Evolutionary conservation across 305 asterid species (phyloP), one percentile per base, ranked within the genome.

Genomic region (Plantago coronopus): DNA sequence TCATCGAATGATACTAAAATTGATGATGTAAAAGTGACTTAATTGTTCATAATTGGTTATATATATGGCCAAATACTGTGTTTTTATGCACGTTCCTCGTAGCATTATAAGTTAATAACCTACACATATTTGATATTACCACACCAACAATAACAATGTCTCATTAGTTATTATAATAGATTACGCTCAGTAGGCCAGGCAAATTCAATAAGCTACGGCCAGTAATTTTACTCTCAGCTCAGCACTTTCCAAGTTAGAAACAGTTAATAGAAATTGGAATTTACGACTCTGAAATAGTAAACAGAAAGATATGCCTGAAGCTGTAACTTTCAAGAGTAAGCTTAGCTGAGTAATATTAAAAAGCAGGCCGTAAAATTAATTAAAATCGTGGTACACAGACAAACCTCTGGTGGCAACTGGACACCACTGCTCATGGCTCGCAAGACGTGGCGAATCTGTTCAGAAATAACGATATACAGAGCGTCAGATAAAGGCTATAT

Each of bases 361-460:
- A 53, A 51, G 37, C 40, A 15, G 1, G 16, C 42, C 0, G 15
- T 14, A 63, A 19, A 29, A 54, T 43, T 18, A 3, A 23, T 23
- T n/a, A 54, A 29, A 64, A 37, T 54, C 37, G 15, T 23, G 37
- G 5, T 16, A 49, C 27, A 43, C 40, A 64, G 44, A 61, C 80
- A 65, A 73, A 84, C 91, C 88, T 84, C 91, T 14, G 77, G 61
- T 48, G 78, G 77, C 62, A 84, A 69, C 55, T 72, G 76, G 64
- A 72, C 93, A 38, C 86, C 84, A 69, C 93, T 68, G 63, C 84
- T 83, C 88, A 84, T 76, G 48, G 74, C 81, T 57, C 77, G 79
- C 76, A 84, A 72, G 43, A 81, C 84, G 58, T 72, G 81, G 65
- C 84, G 93, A 34, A 84, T 84, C 88, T 84, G 79, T 68, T 74